A percentile compares a stretch with the other conserved stretches of the same genome.
Conservation (phyloP, 148 eudicot genomes). For the Simmondsia chinensis region DNA sequence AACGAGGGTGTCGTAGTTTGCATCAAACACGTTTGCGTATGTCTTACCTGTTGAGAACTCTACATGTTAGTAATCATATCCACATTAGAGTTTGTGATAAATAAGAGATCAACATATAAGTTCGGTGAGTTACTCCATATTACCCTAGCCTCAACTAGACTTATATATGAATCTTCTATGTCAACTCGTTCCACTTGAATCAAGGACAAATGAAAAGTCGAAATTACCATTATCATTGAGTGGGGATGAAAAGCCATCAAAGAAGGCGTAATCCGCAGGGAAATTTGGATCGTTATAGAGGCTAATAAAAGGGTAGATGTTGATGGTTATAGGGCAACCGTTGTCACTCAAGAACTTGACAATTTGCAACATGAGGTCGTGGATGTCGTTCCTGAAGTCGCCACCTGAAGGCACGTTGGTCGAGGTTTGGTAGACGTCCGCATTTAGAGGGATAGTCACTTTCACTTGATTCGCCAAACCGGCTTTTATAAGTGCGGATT, state of each 20-base stretch:
- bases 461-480: slow-evolving; percentile 54
- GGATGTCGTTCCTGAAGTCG: slow-evolving; percentile 28
- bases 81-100: too few relatives aligned
- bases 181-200: too few relatives aligned
- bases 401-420: slow-evolving; percentile 28
- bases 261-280: slow-evolving; percentile 35
- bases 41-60: too few relatives aligned
- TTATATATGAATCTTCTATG: too few relatives aligned
- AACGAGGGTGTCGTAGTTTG: slow-evolving; percentile 36
- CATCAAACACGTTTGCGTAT: slow-evolving; percentile 37
- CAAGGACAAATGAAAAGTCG: too few relatives aligned
- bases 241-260: slow-evolving; percentile 26
- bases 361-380: slow-evolving; percentile 26
- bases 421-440: slow-evolving; percentile 49
- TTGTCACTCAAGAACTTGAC: slow-evolving; percentile 23
- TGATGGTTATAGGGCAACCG: slow-evolving; percentile 25
- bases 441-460: slow-evolving; percentile 62
- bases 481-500: slow-evolving; percentile 68
- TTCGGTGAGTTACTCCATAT: too few relatives aligned
- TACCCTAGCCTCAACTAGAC: too few relatives aligned
- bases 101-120: too few relatives aligned
- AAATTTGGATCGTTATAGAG: slow-evolving; percentile 31
- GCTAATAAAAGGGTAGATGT: slow-evolving; percentile 41
- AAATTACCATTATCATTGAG: slow-evolving; percentile 31
- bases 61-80: too few relatives aligned